phyloP scores from a whole-genome alignment of 208 protist species.

The Leishmania amazonensis region DNA sequence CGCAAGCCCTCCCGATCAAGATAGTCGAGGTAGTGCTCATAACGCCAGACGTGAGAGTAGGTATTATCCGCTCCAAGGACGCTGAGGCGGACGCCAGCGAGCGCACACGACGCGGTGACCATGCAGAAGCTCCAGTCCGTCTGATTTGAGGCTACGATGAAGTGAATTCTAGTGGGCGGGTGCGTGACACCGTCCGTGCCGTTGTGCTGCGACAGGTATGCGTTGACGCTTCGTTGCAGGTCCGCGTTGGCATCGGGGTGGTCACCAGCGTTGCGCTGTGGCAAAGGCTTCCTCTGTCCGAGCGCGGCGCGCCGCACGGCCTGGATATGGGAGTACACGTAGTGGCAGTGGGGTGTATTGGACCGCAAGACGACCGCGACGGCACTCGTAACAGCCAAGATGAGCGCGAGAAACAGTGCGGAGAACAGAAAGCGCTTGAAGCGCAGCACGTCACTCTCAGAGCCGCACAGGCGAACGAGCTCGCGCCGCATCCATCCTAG shows the following conservation, averaged over 20 bases:
- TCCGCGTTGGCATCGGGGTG: neutral
- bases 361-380: too few relatives aligned
- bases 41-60: slow-evolving; percentile 37
- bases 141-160: slow-evolving; percentile 18
- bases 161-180: slow-evolving; percentile 9
- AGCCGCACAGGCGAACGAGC: neutral
- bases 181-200: neutral
- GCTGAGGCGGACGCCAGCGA: slow-evolving; percentile 18
- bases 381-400: neutral
- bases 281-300: neutral
- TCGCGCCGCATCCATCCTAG: neutral
- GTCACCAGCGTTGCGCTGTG: neutral
- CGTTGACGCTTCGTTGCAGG: slow-evolving; percentile 1
- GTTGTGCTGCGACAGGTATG: slow-evolving; percentile 1
- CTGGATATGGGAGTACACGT: neutral
- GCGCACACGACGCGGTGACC: slow-evolving; percentile 22
- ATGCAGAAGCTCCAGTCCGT: slow-evolving; percentile 30
- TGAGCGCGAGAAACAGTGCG: neutral
- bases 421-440: neutral
- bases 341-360: neutral
- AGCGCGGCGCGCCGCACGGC: neutral
- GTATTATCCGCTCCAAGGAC: slow-evolving; percentile 15
- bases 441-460: neutral
- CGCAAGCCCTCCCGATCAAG: slow-evolving; percentile 30
- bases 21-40: slow-evolving; percentile 24